phyloP scores from a whole-genome alignment of 2,329 filamentous ascomycete genomes.

The Penicillium sclerotigenum region DNA sequence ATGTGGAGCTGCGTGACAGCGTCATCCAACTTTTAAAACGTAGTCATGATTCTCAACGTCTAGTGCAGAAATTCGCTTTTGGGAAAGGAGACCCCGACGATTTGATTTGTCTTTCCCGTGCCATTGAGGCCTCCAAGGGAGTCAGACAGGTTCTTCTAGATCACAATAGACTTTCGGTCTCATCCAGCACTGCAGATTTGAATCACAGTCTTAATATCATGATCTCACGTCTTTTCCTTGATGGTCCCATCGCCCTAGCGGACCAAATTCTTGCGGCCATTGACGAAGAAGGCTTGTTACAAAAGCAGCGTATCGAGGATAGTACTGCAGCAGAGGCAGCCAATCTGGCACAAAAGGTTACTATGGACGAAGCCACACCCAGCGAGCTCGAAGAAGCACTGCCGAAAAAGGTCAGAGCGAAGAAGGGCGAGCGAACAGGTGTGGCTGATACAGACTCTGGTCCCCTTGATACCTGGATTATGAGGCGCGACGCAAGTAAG shows the following conservation, averaged over 20 bases:
- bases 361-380: constrained; percentile 62
- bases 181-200: constrained; percentile 7
- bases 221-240: constrained; percentile 47
- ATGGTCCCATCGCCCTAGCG: constrained; percentile 66
- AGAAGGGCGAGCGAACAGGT: constrained; percentile 26
- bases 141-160: constrained; percentile 47
- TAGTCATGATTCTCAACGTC: constrained; percentile 80
- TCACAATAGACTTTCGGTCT: constrained; percentile 8
- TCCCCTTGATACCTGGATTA: constrained; percentile 59
- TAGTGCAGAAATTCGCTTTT: constrained; percentile 91
- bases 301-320: constrained; percentile 74
- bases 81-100: constrained; percentile 91
- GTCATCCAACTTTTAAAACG: constrained; percentile 66
- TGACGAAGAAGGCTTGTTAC: constrained; percentile 84
- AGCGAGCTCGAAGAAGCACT: constrained; percentile 55
- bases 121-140: constrained; percentile 69
- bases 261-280: constrained; percentile 71
- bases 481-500: constrained; percentile 63
- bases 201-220: constrained; percentile 29
- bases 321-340: constrained; percentile 68
- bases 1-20: constrained; percentile 66
- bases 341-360: constrained; percentile 68
- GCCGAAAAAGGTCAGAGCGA: constrained; percentile 49
- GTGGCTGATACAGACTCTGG: constrained; percentile 37
- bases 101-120: constrained; percentile 75